Evolutionary conservation across 2,329 filamentous ascomycete genomes (phyloP), one percentile per base, ranked within the genome.

Genomic region (Epicoccum sorghinum): DNA sequence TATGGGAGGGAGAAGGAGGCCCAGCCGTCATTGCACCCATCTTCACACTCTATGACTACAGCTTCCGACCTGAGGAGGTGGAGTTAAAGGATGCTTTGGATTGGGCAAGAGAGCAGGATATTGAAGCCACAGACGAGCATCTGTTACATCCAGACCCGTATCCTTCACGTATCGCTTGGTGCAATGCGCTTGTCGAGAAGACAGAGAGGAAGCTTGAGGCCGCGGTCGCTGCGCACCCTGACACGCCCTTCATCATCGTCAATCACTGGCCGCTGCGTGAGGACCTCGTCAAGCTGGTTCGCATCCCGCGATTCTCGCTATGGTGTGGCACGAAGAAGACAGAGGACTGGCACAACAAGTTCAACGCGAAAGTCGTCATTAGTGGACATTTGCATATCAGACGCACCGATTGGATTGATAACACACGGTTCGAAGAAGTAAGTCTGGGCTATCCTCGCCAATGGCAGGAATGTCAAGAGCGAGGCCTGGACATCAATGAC

Each of bases 11-110:
- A n/a, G 75, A 78, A 7, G 79, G 78, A 22, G 75, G 75, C 4
- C 78, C 78, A 4, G 80, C 73, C 5, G 55, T 85, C 33, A 77
- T 86, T 36, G 81, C 80, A 29, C 83, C 81, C 29, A 78, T 84
- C 44, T 86, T 85, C 74, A 84, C 83, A 0, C 73, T 86, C 12
- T 86, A 85, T 73, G 83, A 86, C 70, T 86, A 86, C 70, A 81
- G 77, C 57, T 86, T 85, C 67, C 75, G 82, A 0, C 83, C 83
- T 0, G 73, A 68, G 2, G 61, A 82, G 40, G 77, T 85, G 7
- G 69, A 73, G 24, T 70, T 80, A 33, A 81, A 81, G 52, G 69
- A 75, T 18, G 82, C 82, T 3, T 57, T 80, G 7, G 74, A 71
- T 2, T 80, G 78, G 78, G 78, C 78, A 2, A 63, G 72, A 52